phyloP scores from a whole-genome alignment of 2,329 filamentous ascomycete species.

The Venturia carpophila region DNA sequence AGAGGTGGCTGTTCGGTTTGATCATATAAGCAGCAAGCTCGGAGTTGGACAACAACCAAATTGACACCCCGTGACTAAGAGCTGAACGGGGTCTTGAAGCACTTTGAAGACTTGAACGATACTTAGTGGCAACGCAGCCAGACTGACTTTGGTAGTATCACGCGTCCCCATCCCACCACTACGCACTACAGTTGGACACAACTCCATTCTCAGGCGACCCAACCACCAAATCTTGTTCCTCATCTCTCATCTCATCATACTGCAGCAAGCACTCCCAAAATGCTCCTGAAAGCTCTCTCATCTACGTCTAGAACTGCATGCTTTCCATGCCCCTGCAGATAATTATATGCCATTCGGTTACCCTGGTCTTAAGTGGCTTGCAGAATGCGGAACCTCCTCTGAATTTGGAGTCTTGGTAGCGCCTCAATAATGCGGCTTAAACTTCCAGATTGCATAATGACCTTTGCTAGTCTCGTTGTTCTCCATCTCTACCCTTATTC shows the following conservation, averaged over 20 bases:
- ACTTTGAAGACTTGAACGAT: no score
- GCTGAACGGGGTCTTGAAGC: no score
- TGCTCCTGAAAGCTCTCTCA: background rate
- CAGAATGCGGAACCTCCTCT: background rate
- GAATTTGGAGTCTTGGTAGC: background rate
- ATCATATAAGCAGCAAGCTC: no score
- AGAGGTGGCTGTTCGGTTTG: no score
- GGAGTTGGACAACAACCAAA: no score
- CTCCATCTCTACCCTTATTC: background rate
- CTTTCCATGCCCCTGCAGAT: background rate
- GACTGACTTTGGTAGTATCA: background rate
- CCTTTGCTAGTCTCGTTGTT: background rate
- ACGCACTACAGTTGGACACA: background rate
- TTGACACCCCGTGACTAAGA: no score
- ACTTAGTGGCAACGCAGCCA: no score
- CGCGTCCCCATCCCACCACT: background rate
- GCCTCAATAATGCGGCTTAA: slow-evolving; percentile 4
- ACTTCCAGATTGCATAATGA: background rate
- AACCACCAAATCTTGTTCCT: background rate
- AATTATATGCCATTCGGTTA: slow-evolving; percentile 1
- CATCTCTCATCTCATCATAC: background rate
- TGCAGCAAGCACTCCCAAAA: background rate
- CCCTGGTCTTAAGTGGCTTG: background rate
- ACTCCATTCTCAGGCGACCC: no score
- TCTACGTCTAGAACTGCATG: no score